Evolutionary conservation across 1,139 yeast species (phyloP).

Genomic region (Eremothecium sinecaudum): DNA sequence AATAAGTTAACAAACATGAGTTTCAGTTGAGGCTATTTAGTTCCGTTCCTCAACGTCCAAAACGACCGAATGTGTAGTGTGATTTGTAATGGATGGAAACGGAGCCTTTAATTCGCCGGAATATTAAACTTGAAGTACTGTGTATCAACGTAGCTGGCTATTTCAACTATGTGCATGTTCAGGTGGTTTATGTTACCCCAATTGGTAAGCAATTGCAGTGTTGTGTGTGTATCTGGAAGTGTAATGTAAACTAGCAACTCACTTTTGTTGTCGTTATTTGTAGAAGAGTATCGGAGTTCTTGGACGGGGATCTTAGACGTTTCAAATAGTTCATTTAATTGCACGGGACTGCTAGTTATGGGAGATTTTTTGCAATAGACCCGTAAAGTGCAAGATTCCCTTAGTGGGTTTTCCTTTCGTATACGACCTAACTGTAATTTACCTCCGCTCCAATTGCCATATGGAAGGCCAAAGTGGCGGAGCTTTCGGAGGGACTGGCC

Average conservation of each 20-base stretch:
- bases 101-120: no score
- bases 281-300: constrained; percentile 16
- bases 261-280: constrained; percentile 12
- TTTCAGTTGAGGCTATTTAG: no score
- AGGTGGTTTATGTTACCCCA: not conserved
- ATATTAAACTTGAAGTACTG: constrained; percentile 5
- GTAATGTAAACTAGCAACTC: constrained; percentile 15
- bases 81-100: no score
- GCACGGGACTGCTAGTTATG: not conserved
- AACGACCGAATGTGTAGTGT: no score
- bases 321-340: constrained; percentile 4
- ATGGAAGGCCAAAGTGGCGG: constrained; percentile 19
- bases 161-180: not conserved
- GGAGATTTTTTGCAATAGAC: constrained; percentile 10
- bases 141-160: not conserved
- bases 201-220: not conserved
- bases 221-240: constrained; percentile 1
- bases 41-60: no score
- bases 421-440: constrained; percentile 5
- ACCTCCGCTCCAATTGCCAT: constrained; percentile 22
- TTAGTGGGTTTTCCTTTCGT: constrained; percentile 5
- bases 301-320: constrained; percentile 5
- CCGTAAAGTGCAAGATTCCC: constrained; percentile 16
- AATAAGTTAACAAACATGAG: no score
- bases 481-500: constrained; percentile 23